Percentiles rank a stretch among this genome's conserved stretches.
Conservation (phyloP, 257 asterid genomes). For the Craterostigma plantagineum region DNA sequence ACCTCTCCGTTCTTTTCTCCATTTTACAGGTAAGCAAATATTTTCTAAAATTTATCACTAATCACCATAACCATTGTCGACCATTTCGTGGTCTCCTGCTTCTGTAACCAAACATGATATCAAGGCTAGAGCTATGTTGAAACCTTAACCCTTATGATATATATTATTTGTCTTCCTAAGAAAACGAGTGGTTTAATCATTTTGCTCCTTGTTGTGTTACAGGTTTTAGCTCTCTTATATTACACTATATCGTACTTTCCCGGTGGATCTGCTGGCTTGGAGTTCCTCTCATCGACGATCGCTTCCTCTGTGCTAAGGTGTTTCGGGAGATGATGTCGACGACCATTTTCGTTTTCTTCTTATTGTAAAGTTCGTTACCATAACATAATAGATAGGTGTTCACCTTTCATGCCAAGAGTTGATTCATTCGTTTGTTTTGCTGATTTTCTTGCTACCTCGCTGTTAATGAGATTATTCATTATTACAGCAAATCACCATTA, state of each 20-base stretch:
- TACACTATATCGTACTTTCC: slow-evolving; percentile 75
- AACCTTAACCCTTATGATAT: background rate
- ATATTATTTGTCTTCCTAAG: background rate
- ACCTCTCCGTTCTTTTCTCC: slow-evolving; percentile 67
- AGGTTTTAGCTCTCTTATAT: slow-evolving; percentile 69
- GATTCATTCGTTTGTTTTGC: too few species aligned
- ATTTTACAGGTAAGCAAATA: slow-evolving; percentile 41
- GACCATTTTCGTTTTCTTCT: background rate
- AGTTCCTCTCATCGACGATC: slow-evolving; percentile 49
- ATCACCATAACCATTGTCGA: background rate
- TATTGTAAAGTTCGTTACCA: background rate
- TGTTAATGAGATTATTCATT: too few species aligned
- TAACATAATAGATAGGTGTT: too few species aligned
- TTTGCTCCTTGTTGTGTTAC: background rate
- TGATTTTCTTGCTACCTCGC: too few species aligned
- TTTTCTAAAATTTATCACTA: background rate
- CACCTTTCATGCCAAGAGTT: too few species aligned
- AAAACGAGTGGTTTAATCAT: background rate
- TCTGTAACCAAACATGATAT: too few species aligned
- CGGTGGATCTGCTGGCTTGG: slow-evolving; percentile 76
- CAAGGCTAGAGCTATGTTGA: too few species aligned
- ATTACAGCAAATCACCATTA: too few species aligned
- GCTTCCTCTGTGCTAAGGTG: slow-evolving; percentile 44
- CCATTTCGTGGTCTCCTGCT: too few species aligned
- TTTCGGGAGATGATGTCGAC: slow-evolving; percentile 43